Conservation (phyloP, 192 early-diverging fungal genomes). For the Dispira parvispora region DNA sequence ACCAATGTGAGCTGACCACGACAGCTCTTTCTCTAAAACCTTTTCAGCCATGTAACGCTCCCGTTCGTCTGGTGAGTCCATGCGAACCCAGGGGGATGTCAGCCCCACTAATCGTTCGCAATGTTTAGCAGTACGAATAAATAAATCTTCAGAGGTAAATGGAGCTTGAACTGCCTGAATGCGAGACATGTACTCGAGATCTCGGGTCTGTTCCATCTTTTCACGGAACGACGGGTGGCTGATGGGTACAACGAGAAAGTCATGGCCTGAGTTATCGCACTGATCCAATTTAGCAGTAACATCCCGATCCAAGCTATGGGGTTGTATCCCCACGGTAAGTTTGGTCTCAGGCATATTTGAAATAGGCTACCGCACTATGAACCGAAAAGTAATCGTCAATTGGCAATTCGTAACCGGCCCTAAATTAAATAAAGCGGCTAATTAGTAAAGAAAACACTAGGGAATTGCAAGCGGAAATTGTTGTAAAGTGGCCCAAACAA, state of each 20-base stretch:
- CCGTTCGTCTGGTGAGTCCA: constrained; percentile 28
- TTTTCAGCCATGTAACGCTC: constrained; percentile 37
- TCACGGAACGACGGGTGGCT: constrained; percentile 27
- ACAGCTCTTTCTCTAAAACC: constrained; percentile 40
- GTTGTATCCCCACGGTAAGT: constrained; percentile 20
- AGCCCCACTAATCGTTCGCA: constrained; percentile 24
- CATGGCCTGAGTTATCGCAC: constrained; percentile 16
- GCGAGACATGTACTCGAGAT: constrained; percentile 19
- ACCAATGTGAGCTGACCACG: constrained; percentile 56
- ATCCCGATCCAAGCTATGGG: constrained; percentile 13
- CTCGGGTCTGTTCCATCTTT: constrained; percentile 17
- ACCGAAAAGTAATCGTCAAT: too few species aligned
- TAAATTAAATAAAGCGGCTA: too few species aligned
- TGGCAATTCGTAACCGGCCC: neutral
- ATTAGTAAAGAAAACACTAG: too few species aligned
- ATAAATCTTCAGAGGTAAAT: constrained; percentile 26
- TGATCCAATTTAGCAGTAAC: constrained; percentile 14
- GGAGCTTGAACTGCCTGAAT: constrained; percentile 18
- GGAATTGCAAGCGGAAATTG: too few species aligned
- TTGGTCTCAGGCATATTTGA: constrained; percentile 15
- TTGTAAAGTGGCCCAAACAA: too few species aligned
- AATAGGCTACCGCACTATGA: neutral
- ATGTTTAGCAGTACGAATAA: constrained; percentile 25
- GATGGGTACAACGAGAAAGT: constrained; percentile 36
- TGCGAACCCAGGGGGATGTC: constrained; percentile 33